These are phyloP conservation scores for Phytophthora lateralis DNA, from an alignment of 352 stramenopile genomes.

Conservation along the genomic window DNA sequence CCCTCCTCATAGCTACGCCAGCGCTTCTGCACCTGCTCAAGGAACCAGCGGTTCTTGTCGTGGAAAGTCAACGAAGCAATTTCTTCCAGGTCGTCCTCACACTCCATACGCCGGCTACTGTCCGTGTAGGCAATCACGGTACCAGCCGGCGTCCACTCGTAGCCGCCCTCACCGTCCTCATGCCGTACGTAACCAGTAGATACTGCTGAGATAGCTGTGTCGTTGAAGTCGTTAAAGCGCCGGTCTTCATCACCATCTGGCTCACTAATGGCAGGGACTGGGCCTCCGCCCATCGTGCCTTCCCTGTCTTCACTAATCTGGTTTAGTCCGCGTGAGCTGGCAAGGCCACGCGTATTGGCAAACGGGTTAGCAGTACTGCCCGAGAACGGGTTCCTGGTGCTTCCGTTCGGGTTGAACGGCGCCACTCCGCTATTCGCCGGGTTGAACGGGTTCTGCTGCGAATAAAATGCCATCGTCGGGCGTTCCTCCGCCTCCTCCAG, in stretches of 20 bases:
- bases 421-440: conserved; percentile 36
- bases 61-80: conserved; percentile 83
- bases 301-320: conserved; percentile 64
- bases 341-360: conserved; percentile 25
- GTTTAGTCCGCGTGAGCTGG: conserved; percentile 39
- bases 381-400: conserved; percentile 18
- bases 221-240: conserved; percentile 58
- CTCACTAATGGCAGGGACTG: conserved; percentile 14
- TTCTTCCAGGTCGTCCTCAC: conserved; percentile 84
- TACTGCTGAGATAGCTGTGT: conserved; percentile 69
- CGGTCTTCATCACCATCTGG: conserved; percentile 22
- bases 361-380: conserved; percentile 27
- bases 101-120: conserved; percentile 61
- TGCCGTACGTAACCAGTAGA: conserved; percentile 86
- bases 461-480: conserved; percentile 71
- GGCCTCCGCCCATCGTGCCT: conserved; percentile 26
- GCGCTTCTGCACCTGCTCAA: conserved; percentile 74
- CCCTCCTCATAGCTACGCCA: conserved; percentile 84
- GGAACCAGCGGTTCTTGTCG: conserved; percentile 86
- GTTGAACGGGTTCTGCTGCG: conserved; percentile 74
- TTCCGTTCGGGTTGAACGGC: conserved; percentile 21
- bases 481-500: conserved; percentile 83
- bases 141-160: conserved; percentile 74
- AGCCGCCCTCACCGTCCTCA: conserved; percentile 59
- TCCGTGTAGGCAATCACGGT: conserved; percentile 49